Evolutionary conservation across 177 flowering plant species (phyloP), one percentile per base, ranked within the genome.

Genomic region (Vitis hybrid): DNA sequence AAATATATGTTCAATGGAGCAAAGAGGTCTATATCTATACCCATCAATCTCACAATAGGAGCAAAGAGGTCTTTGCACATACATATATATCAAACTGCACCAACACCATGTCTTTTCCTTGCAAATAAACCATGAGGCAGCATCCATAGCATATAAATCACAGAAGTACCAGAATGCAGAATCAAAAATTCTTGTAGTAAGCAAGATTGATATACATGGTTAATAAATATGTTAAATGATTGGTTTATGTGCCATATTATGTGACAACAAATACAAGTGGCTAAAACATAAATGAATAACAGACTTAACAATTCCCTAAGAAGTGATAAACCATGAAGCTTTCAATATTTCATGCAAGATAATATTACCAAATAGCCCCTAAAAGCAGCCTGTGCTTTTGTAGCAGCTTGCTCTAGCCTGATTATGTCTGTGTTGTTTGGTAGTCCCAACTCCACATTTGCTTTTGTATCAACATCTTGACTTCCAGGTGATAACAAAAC

Each of bases 331-430:
- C 26, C 8, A 20, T 20, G 49, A 45, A 16, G 45, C 11, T 39
- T 50, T 48, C 52, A 49, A 53, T 56, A 50, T 3, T 15, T 31
- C 48, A 48, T 26, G 68, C 31, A 65, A 49, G 51, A 66, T 63
- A 69, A 65, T 34, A 22, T 75, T 89, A 92, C 97, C 97, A 83
- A 73, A 79, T 84, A 88, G 61, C 96, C 97, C 77, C 96, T 81
- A 75, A 87, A 87, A 61, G 91, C 87, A 31, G 94, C 87, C 71
- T 92, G 96, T 26, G 80, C 89, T 81, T 82, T 87, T 31, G 79
- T 82, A 45, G 90, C 96, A 71, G 98, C 92, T 78, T 83, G 26
- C 54, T 85, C 87, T 65, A 49, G 81, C 70, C 73, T 79, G 45
- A 45, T 16, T 63, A 19, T 72, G 48, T 84, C 86, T 50, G 63